Conservation (phyloP, 768 basidiomycete species). For the Hericium erinaceus region DNA sequence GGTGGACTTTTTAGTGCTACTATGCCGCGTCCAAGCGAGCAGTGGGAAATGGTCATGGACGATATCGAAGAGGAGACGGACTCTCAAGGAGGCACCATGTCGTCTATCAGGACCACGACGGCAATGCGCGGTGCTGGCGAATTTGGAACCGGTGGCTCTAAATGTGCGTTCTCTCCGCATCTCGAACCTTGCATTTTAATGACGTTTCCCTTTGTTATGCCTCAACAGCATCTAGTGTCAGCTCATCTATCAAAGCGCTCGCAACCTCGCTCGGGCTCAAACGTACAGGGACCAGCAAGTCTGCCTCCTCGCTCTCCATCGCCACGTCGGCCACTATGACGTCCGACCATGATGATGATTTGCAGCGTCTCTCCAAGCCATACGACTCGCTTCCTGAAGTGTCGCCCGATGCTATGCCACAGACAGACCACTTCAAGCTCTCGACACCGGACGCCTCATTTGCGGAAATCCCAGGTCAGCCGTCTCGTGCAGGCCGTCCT, state of each 20-base stretch:
- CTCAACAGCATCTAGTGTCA: slow-evolving; percentile 43
- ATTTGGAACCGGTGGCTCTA: slow-evolving; percentile 65
- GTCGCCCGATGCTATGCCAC: slow-evolving; percentile 21
- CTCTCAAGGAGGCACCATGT: slow-evolving; percentile 40
- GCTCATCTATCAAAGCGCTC: slow-evolving; percentile 66
- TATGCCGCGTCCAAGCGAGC: slow-evolving; percentile 58
- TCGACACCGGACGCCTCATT: slow-evolving; percentile 24
- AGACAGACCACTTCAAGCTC: slow-evolving; percentile 43
- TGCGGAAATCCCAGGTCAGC: slow-evolving; percentile 42
- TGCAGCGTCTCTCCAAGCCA: slow-evolving; percentile 8
- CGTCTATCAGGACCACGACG: slow-evolving; percentile 33
- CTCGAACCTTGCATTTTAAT: background rate
- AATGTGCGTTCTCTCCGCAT: slow-evolving; percentile 29
- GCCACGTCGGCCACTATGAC: slow-evolving; percentile 26
- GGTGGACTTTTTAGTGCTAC: background rate
- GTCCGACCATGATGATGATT: slow-evolving; percentile 16
- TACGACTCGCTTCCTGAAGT: slow-evolving; percentile 13
- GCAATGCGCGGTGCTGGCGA: slow-evolving; percentile 39
- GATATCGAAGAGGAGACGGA: slow-evolving; percentile 56
- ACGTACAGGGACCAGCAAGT: slow-evolving; percentile 32
- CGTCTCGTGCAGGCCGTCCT: slow-evolving; percentile 48
- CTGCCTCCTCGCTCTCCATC: slow-evolving; percentile 7
- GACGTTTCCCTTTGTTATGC: background rate
- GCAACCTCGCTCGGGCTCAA: slow-evolving; percentile 72
- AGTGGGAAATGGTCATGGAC: slow-evolving; percentile 86